A percentile compares a stretch with the other conserved stretches of the same genome.
Evolutionary conservation across 768 basidiomycete genomes (phyloP).

Genomic region (Boletus subcaerulescens): DNA sequence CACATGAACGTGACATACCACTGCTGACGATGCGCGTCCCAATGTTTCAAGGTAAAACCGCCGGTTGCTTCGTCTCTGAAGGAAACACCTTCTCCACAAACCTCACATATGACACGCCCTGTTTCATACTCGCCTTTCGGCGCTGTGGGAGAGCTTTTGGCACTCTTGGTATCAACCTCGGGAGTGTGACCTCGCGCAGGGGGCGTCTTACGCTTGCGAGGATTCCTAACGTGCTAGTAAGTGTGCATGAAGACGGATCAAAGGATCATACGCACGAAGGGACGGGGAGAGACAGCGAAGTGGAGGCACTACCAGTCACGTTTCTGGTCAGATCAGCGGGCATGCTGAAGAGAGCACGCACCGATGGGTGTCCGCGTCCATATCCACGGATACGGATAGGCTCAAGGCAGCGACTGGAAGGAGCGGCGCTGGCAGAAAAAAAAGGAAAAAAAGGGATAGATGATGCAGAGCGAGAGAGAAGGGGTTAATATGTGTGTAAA

Average conservation of each 20-base stretch:
- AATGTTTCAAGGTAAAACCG: conserved; percentile 63
- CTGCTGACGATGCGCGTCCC: conserved; percentile 61
- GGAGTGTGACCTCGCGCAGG: conserved; percentile 22
- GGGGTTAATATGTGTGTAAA: conserved; percentile 35
- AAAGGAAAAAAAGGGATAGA: conserved; percentile 9
- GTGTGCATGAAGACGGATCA: conserved; percentile 18
- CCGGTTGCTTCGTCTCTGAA: conserved; percentile 64
- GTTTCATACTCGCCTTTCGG: conserved; percentile 57
- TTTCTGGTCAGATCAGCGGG: conserved; percentile 17
- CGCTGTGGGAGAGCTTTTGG: conserved; percentile 10
- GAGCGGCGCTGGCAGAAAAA: conserved; percentile 4
- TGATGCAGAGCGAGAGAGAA: conserved; percentile 18
- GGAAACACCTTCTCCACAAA: conserved; percentile 58
- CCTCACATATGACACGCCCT: conserved; percentile 63
- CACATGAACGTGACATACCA: conserved; percentile 44
- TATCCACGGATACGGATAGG: conserved; percentile 13
- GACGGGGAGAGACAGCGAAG: conserved; percentile 7
- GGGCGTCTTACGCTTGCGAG: conserved; percentile 42
- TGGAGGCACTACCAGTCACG: conserved; percentile 9
- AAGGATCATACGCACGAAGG: conserved; percentile 20
- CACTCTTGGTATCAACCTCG: conserved; percentile 10
- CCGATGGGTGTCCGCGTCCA: conserved; percentile 19
- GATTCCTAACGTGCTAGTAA: conserved; percentile 24
- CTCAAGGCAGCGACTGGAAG: conserved; percentile 1
- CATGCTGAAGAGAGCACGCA: conserved; percentile 9